These are phyloP conservation scores for Penicillium sp. DNA, from an alignment of 2,329 filamentous ascomycete genomes.

Conservation along the genomic window DNA sequence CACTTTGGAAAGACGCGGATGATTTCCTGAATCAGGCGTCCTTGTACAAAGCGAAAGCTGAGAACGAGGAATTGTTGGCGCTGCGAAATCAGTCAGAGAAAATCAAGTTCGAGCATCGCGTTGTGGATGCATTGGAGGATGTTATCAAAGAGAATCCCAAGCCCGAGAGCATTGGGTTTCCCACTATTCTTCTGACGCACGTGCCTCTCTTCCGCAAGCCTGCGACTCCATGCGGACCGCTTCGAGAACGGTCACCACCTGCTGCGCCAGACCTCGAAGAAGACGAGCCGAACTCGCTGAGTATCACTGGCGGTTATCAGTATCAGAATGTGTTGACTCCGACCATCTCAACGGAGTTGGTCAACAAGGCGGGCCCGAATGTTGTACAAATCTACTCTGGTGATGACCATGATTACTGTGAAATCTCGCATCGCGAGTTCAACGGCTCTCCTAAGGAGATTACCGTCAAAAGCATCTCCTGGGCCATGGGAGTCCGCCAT, in stretches of 20 bases:
- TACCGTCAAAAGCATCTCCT: constrained; percentile 91
- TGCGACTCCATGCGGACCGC: constrained; percentile 82
- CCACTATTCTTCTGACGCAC: constrained; percentile 85
- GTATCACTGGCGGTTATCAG: constrained; percentile 78
- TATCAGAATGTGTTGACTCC: constrained; percentile 91
- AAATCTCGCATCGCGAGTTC: constrained; percentile 72
- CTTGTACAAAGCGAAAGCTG: constrained; percentile 63
- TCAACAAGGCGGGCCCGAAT: constrained; percentile 71
- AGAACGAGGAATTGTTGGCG: constrained; percentile 65
- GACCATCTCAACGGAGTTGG: constrained; percentile 69
- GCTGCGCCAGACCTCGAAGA: constrained; percentile 53
- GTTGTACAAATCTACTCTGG: constrained; percentile 87
- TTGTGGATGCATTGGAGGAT: constrained; percentile 58
- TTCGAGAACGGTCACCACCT: constrained; percentile 80
- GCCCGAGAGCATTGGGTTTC: constrained; percentile 58
- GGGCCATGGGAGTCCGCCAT: constrained; percentile 90
- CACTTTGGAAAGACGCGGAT: constrained; percentile 72
- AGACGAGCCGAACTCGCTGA: constrained; percentile 75
- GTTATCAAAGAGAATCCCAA: constrained; percentile 20
- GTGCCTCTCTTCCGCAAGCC: constrained; percentile 81
- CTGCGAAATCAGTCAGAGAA: constrained; percentile 61
- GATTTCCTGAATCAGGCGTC: constrained; percentile 72
- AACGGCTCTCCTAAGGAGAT: constrained; percentile 70
- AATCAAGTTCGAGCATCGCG: constrained; percentile 56
- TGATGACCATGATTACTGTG: constrained; percentile 98